Percentiles rank a stretch among this genome's conserved stretches.
Evolutionary conservation across 2,329 filamentous ascomycete species (phyloP).

Genomic region (Hysterium pulicare): DNA sequence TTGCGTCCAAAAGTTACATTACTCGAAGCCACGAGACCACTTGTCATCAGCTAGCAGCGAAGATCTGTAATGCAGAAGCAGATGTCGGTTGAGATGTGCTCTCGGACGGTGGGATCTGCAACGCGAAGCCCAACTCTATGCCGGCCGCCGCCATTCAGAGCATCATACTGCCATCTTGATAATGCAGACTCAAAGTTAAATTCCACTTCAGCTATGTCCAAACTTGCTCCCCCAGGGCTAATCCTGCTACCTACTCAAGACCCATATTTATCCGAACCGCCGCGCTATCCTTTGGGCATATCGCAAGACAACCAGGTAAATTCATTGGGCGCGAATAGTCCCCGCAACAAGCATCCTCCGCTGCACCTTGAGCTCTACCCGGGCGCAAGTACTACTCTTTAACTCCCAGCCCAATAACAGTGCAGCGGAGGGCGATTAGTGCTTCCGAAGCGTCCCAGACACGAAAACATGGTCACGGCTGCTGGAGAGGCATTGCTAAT

Average conservation of each 20-base stretch:
- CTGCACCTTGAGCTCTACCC: too few species aligned
- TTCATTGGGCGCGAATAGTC: background rate
- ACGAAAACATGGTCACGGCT: background rate
- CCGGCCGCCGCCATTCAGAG: background rate
- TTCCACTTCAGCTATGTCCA: constrained; percentile 1
- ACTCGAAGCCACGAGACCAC: constrained; percentile 1
- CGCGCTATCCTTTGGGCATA: background rate
- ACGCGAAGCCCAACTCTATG: background rate
- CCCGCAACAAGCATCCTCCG: background rate
- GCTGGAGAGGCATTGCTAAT: background rate
- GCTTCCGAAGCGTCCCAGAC: background rate
- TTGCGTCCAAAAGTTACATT: background rate
- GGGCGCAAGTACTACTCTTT: background rate
- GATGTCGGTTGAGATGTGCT: background rate
- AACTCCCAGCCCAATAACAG: background rate
- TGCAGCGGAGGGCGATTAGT: background rate
- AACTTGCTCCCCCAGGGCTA: too few species aligned
- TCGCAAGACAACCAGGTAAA: background rate
- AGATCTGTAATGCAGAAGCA: background rate
- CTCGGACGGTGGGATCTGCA: background rate
- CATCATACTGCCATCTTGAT: background rate
- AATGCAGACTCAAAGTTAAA: constrained; percentile 2
- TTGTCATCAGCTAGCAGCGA: background rate
- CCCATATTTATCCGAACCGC: background rate
- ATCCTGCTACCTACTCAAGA: too few species aligned